These are phyloP conservation scores for Cladosporium velox DNA, from an alignment of 2,329 filamentous ascomycete genomes.

Conservation along the genomic window DNA sequence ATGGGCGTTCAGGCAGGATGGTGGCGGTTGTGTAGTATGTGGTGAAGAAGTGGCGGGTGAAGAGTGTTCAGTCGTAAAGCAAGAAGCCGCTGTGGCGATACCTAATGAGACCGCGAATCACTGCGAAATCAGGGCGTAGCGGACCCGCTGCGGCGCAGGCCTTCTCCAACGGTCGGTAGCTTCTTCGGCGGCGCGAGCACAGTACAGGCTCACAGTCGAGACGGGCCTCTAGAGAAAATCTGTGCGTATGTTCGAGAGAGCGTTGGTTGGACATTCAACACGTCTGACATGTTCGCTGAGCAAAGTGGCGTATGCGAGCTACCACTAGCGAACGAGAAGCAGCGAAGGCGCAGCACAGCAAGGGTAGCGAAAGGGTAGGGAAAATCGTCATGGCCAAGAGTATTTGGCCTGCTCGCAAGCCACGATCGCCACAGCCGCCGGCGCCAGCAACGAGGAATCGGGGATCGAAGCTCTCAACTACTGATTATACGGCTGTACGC, in stretches of 20 bases:
- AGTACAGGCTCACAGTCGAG: background rate
- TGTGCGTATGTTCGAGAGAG: background rate
- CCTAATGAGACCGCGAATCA: slow-evolving; percentile 1
- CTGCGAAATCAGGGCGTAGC: slow-evolving; percentile 1
- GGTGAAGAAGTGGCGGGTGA: background rate
- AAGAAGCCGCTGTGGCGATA: background rate
- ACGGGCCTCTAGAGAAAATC: background rate
- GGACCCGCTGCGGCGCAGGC: slow-evolving; percentile 8
- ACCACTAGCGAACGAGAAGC: background rate
- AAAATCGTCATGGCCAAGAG: slow-evolving; percentile 8
- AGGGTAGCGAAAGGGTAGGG: background rate
- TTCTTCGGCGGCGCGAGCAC: slow-evolving; percentile 1
- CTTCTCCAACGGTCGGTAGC: slow-evolving; percentile 1
- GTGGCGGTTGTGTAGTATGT: background rate
- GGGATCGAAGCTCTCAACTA: background rate
- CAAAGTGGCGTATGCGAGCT: background rate
- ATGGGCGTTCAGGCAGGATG: background rate
- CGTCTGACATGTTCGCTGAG: background rate
- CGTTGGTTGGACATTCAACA: background rate
- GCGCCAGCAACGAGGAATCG: slow-evolving; percentile 5
- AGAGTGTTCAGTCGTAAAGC: background rate
- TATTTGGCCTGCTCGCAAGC: background rate
- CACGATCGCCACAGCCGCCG: slow-evolving; percentile 2
- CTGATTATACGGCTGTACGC: background rate
- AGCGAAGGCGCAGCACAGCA: slow-evolving; percentile 8